These are phyloP conservation scores for Podaxis sp. DNA, from an alignment of 768 basidiomycete genomes.

Conservation along the genomic window DNA sequence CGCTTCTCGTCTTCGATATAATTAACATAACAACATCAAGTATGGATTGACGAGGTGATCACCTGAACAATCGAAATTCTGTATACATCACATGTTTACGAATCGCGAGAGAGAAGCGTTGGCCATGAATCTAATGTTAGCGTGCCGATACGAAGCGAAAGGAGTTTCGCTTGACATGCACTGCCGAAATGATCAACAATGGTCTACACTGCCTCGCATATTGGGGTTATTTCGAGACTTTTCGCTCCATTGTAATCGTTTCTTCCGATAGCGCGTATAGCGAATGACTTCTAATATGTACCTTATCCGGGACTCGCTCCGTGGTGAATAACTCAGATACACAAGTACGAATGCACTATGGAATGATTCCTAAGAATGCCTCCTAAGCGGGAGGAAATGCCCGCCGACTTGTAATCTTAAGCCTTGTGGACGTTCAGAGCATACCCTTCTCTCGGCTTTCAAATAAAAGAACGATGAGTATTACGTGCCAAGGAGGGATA, in stretches of 20 bases:
- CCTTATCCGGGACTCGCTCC: background rate
- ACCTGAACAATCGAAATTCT: background rate
- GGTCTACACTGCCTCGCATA: background rate
- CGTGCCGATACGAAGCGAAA: background rate
- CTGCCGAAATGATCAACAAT: background rate
- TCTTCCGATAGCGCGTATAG: background rate
- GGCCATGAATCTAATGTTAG: background rate
- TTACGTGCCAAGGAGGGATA: background rate
- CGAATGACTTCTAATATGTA: background rate
- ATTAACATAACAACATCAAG: background rate
- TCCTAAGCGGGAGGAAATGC: background rate
- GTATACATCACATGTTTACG: background rate
- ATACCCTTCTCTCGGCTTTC: background rate
- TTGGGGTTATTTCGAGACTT: background rate
- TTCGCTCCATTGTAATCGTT: background rate
- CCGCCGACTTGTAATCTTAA: background rate
- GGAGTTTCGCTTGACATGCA: background rate
- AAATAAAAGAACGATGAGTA: slow-evolving; percentile 1
- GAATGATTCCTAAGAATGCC: background rate
- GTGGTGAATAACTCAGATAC: background rate
- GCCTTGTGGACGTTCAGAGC: background rate
- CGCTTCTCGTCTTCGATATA: slow-evolving; percentile 4
- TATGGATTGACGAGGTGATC: slow-evolving; percentile 3
- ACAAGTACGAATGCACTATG: background rate
- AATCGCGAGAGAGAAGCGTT: background rate